These are phyloP conservation scores for Leccinum boreale DNA, from an alignment of 768 basidiomycete species.

Conservation along the genomic window DNA sequence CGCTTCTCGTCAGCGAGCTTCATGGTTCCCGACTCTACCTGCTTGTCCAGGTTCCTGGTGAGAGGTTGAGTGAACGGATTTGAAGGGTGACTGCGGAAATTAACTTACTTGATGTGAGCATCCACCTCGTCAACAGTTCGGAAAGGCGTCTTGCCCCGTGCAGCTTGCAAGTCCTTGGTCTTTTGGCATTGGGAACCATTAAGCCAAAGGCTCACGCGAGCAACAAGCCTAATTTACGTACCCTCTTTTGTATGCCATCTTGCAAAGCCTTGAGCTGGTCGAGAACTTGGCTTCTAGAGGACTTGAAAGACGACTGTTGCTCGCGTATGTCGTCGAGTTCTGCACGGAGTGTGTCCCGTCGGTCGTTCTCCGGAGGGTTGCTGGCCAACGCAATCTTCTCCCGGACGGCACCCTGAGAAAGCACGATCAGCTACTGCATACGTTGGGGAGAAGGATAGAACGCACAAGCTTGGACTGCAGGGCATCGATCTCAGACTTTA, in stretches of 20 bases:
- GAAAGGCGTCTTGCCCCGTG: constrained; percentile 73
- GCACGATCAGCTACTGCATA: not conserved
- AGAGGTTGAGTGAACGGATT: constrained; percentile 4
- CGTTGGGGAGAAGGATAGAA: constrained; percentile 15
- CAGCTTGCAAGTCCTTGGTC: constrained; percentile 84
- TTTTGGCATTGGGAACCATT: constrained; percentile 28
- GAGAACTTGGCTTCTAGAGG: constrained; percentile 60
- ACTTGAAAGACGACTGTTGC: constrained; percentile 77
- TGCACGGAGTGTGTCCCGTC: constrained; percentile 64
- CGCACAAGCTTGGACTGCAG: constrained; percentile 79
- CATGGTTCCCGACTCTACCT: constrained; percentile 88
- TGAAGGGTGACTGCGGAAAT: not conserved
- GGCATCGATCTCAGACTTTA: constrained; percentile 81
- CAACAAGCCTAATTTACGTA: constrained; percentile 22
- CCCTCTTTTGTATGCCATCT: constrained; percentile 82
- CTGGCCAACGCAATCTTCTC: constrained; percentile 70
- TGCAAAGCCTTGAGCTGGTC: constrained; percentile 80
- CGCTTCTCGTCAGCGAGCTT: constrained; percentile 96
- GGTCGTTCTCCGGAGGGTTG: constrained; percentile 66
- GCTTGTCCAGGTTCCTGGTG: constrained; percentile 74
- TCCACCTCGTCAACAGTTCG: constrained; percentile 87
- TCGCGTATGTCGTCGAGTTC: constrained; percentile 79
- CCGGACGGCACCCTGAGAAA: constrained; percentile 57
- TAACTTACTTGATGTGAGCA: constrained; percentile 72
- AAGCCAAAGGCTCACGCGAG: not conserved